Evolutionary conservation across 78 protist genomes (phyloP).

Genomic region (Dictyostelium intermedium): DNA sequence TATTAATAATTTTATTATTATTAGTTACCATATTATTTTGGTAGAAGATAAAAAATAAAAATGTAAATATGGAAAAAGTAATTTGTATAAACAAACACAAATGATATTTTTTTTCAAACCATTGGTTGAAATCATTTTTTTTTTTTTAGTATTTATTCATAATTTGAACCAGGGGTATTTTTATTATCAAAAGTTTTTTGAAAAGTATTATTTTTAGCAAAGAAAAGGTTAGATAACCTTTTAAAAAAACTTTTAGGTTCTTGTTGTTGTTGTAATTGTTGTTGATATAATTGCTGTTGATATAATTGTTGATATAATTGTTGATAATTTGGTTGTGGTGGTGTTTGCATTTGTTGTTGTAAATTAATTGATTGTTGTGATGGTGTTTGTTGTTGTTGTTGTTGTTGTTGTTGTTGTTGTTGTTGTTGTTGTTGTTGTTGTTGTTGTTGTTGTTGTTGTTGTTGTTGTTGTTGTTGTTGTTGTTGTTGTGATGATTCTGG

Average conservation of each 20-base stretch:
- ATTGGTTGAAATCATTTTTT: too few species aligned
- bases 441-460: neutral
- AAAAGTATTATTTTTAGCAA: neutral
- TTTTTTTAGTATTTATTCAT: neutral
- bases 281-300: neutral
- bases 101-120: neutral
- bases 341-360: neutral
- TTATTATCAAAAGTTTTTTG: neutral
- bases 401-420: neutral
- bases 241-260: neutral
- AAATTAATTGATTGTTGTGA: neutral
- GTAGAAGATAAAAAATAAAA: neutral
- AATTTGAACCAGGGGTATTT: neutral
- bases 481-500: neutral
- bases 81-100: neutral
- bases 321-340: neutral
- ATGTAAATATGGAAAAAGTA: neutral
- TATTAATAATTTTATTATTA: too few species aligned
- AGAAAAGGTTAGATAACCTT: neutral
- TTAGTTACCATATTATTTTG: neutral
- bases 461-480: neutral
- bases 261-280: neutral
- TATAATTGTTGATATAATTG: conserved; percentile 8
- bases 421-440: neutral
- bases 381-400: neutral